A percentile compares a stretch with the other conserved stretches of the same genome.
Evolutionary conservation across 2,329 filamentous ascomycete genomes (phyloP).

Genomic region (Scolecobasidium constrictum): DNA sequence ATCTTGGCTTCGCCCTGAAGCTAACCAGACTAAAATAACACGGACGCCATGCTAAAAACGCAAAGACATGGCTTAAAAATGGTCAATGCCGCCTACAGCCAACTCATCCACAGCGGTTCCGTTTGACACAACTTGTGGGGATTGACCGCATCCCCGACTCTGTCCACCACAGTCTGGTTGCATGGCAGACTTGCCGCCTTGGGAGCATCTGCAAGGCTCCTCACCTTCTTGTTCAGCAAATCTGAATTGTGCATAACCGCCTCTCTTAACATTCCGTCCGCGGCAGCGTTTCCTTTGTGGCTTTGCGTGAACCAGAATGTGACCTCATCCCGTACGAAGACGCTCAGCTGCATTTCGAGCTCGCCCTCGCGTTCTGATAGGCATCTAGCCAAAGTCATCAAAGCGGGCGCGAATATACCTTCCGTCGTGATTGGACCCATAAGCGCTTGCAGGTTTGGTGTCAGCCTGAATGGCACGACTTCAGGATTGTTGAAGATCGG

Average conservation of each 20-base stretch:
- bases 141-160: conserved; percentile 86
- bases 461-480: conserved; percentile 92
- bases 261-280: conserved; percentile 62
- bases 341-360: conserved; percentile 82
- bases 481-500: conserved; percentile 93
- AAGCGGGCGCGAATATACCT: conserved; percentile 85
- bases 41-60: too few species aligned
- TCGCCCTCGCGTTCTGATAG: conserved; percentile 73
- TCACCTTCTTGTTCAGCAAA: conserved; percentile 80
- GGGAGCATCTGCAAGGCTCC: conserved; percentile 69
- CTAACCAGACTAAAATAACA: too few species aligned
- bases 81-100: conserved; percentile 62
- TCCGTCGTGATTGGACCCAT: conserved; percentile 95
- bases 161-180: conserved; percentile 93
- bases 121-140: conserved; percentile 79
- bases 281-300: conserved; percentile 49
- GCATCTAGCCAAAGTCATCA: conserved; percentile 94
- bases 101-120: conserved; percentile 96
- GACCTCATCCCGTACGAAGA: conserved; percentile 97
- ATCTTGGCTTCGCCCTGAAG: too few species aligned
- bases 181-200: conserved; percentile 70
- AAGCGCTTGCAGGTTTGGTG: conserved; percentile 87
- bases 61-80: too few species aligned
- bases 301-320: conserved; percentile 88
- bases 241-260: conserved; percentile 80